A percentile compares a stretch with the other conserved stretches of the same genome.
Evolutionary conservation across 2,329 filamentous ascomycete species (phyloP).

Genomic region (Penicillium sp.): DNA sequence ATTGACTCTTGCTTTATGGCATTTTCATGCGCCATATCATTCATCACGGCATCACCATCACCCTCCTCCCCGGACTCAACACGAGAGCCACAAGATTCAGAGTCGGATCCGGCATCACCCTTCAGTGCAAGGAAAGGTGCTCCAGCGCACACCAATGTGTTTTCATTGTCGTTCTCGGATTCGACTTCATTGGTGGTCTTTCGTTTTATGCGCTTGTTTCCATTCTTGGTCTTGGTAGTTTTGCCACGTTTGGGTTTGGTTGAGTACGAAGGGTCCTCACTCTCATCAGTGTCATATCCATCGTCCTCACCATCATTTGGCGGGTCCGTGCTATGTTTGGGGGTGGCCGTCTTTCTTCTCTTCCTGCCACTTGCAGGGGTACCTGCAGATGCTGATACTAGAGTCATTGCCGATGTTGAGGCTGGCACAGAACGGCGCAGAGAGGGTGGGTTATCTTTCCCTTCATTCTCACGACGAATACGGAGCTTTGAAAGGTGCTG

Average conservation of each 20-base stretch:
- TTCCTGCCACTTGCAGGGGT: background rate
- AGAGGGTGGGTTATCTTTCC: conserved; percentile 41
- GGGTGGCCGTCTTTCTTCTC: background rate
- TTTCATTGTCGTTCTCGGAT: background rate
- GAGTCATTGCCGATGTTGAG: background rate
- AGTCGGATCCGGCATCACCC: background rate
- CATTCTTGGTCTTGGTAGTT: background rate
- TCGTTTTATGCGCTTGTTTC: background rate
- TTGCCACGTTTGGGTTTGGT: background rate
- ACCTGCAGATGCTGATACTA: background rate
- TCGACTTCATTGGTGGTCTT: background rate
- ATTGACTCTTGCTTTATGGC: background rate
- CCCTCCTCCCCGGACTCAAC: background rate
- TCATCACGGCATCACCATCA: background rate
- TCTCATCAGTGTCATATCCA: background rate
- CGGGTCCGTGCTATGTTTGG: background rate
- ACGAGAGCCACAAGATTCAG: background rate
- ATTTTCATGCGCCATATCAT: background rate
- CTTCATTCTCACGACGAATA: conserved; percentile 30
- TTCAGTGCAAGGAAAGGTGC: background rate
- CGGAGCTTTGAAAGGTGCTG: conserved; percentile 51
- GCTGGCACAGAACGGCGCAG: conserved; percentile 30
- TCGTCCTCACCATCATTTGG: background rate
- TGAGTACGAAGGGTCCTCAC: background rate
- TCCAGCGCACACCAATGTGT: background rate